Base-by-base conservation (phyloP, 805 yeast species). In the Nakazawaea anatomiae region DNA sequence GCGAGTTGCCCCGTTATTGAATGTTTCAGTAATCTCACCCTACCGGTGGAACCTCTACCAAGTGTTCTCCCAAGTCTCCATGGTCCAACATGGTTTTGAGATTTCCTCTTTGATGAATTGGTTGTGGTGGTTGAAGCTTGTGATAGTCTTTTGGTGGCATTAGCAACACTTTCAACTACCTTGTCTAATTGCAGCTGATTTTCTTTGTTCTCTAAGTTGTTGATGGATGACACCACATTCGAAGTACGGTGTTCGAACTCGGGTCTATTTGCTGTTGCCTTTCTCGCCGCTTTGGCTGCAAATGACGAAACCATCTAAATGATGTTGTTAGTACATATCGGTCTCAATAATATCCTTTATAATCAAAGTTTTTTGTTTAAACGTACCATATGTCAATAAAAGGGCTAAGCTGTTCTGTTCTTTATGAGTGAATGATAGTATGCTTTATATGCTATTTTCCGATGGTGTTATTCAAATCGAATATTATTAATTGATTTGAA, bases 21-120 rank as follows among this genome's bases (percentile, higher is more conserved):
- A 65, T 94, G 95, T 58, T 89, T 85, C 12, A 99, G 98, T 51
- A 94, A 75, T 53, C 96, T 74, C 14, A 94, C 99, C 55, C 97
- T 79, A 28, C 99, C 98, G 1, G 97, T 89, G 11, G 96, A 87
- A n/a, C 99, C 99, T 53, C 95, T 77, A 28, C 99, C 99, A 47
- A 94, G 72, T 2, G 99, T 94, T 57, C 92, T 79, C 31, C 98
- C 98, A 38, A 94, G 73, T 63, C 89, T 87, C 99, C 99, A 94
- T 1, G 99, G 97, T 2, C 99, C 99, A 43, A 94, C 83, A 58
- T 81, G 59, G 52, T 68, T 69, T 53, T 69, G 71, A 3, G 69
- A 65, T 49, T 66, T 67, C 12, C 70, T 52, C 55, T 68, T 69
- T 42, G 61, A 59, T 4, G 69, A 65, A 11, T 57, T 57, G 5